Evolutionary conservation across 345 rosid genomes (phyloP).

Genomic region (Rhizophora mangle): DNA sequence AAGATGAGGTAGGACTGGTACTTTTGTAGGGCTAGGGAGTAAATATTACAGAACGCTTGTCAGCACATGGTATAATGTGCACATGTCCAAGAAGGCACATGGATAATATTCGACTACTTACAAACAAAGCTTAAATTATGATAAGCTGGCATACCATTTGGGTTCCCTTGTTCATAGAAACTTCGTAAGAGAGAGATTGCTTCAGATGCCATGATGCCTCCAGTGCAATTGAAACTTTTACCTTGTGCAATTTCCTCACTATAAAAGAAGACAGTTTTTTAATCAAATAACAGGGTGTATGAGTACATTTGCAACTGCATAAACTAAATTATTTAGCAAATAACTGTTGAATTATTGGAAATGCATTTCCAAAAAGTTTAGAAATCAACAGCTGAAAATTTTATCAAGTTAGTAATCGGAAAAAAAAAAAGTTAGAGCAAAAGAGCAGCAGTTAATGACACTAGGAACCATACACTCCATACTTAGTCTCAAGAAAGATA

Average conservation of each 20-base stretch:
- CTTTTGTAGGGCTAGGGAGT: too few relatives aligned
- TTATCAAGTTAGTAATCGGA: too few relatives aligned
- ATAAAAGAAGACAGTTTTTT: neutral
- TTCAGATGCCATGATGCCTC: constrained; percentile 76
- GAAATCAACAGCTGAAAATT: too few relatives aligned
- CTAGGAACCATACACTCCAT: too few relatives aligned
- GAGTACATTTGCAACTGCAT: neutral
- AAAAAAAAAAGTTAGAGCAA: too few relatives aligned
- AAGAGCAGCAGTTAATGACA: too few relatives aligned
- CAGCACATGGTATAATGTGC: too few relatives aligned
- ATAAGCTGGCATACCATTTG: constrained; percentile 51
- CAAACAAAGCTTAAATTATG: neutral
- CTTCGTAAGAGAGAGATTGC: constrained; percentile 60
- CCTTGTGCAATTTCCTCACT: constrained; percentile 35
- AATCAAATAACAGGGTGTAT: constrained; percentile 6
- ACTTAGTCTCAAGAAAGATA: too few relatives aligned
- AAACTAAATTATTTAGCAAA: neutral
- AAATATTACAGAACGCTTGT: too few relatives aligned
- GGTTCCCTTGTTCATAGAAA: constrained; percentile 88
- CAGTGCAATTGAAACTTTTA: constrained; percentile 50
- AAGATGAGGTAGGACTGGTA: too few relatives aligned
- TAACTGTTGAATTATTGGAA: neutral
- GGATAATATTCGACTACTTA: neutral
- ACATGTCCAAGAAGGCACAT: too few relatives aligned
- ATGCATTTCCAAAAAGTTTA: neutral